phyloP scores from a whole-genome alignment of 139 green algal species.

The Tetradesmus lagerheimii region DNA sequence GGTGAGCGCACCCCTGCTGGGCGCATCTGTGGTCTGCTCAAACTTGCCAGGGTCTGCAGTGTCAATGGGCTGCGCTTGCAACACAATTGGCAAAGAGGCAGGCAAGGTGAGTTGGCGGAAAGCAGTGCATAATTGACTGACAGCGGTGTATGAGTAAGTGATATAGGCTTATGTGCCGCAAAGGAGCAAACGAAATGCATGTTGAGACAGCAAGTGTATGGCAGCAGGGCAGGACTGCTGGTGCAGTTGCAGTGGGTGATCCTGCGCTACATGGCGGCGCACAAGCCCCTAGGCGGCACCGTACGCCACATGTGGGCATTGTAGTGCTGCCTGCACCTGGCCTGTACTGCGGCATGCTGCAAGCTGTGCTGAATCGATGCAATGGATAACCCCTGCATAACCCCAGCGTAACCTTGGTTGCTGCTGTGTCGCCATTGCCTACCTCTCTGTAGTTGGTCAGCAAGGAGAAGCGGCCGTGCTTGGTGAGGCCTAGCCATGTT shows the following conservation, averaged over 20 bases:
- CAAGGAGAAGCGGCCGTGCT: constrained; percentile 64
- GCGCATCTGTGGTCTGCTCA: constrained; percentile 20
- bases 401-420: background rate
- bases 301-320: too few relatives aligned
- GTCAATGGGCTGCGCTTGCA: constrained; percentile 28
- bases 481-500: constrained; percentile 80
- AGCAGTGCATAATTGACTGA: too few relatives aligned
- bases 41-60: background rate
- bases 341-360: background rate
- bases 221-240: too few relatives aligned
- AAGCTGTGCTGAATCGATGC: too few relatives aligned
- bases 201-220: too few relatives aligned
- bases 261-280: too few relatives aligned
- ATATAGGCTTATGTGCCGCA: too few relatives aligned
- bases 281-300: too few relatives aligned
- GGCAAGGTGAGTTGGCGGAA: too few relatives aligned
- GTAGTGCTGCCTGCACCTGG: background rate
- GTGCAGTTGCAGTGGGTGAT: background rate
- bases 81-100: background rate
- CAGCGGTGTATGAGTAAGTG: too few relatives aligned
- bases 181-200: too few relatives aligned
- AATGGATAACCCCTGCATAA: background rate
- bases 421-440: background rate
- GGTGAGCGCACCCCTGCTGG: constrained; percentile 66
- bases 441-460: constrained; percentile 79